Conservation (phyloP, 768 basidiomycete genomes). For the Imleria badia region DNA sequence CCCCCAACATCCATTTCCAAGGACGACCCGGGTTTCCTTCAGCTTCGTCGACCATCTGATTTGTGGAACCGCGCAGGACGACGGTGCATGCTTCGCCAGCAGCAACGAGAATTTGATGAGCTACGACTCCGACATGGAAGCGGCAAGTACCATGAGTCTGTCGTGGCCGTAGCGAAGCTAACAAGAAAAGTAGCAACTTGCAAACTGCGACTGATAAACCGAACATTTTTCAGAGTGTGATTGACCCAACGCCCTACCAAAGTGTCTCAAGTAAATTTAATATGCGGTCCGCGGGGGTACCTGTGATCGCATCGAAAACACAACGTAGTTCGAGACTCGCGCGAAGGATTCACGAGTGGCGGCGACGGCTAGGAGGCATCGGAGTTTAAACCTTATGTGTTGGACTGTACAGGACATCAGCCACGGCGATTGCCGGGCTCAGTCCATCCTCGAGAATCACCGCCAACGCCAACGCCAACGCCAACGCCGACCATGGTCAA, state of each 20-base stretch:
- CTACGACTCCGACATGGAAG: too few species aligned
- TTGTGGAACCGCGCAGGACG: slow-evolving; percentile 94
- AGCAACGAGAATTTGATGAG: slow-evolving; percentile 99
- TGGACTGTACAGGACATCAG: slow-evolving; percentile 26
- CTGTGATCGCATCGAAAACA: slow-evolving; percentile 1
- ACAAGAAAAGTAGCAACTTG: neutral
- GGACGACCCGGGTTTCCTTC: slow-evolving; percentile 94
- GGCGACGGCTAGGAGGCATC: too few species aligned
- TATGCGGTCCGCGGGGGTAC: neutral
- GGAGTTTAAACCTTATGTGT: slow-evolving; percentile 20
- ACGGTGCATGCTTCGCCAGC: slow-evolving; percentile 98
- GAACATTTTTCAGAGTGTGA: slow-evolving; percentile 12
- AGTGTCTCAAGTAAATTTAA: too few species aligned
- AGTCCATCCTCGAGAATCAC: slow-evolving; percentile 12
- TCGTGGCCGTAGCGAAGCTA: slow-evolving; percentile 5
- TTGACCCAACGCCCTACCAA: neutral
- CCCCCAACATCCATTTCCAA: slow-evolving; percentile 97
- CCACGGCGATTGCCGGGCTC: slow-evolving; percentile 26
- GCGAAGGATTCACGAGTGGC: neutral
- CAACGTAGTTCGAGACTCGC: neutral
- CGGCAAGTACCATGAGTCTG: too few species aligned
- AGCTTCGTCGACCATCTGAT: slow-evolving; percentile 99
- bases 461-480: slow-evolving; percentile 10
- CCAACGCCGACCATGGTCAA: slow-evolving; percentile 72
- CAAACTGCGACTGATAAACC: neutral